Evolutionary conservation across 352 stramenopile species (phyloP).

Genomic region (Phytopythium kandeliae): DNA sequence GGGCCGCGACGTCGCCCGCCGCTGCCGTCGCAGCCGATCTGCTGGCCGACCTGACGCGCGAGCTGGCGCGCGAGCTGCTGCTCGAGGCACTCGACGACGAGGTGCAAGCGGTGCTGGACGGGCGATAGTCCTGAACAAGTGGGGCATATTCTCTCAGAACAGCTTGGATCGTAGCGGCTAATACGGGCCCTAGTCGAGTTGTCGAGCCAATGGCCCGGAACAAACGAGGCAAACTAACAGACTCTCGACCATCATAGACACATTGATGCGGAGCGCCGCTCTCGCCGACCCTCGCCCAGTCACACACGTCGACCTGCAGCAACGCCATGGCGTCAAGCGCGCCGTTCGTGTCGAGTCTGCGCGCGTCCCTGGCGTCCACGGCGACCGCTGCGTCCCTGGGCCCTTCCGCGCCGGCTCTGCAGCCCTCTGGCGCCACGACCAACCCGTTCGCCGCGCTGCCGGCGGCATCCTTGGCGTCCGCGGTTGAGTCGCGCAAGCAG

Average conservation of each 20-base stretch:
- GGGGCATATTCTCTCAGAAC: no score
- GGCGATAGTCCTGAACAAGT: no score
- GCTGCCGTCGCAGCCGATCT: constrained; percentile 26
- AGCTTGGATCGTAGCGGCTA: no score
- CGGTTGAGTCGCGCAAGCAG: constrained; percentile 10
- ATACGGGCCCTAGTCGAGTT: no score
- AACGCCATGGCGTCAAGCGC: constrained; percentile 10
- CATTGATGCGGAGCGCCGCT: no score
- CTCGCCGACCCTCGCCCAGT: no score
- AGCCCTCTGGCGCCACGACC: constrained; percentile 3
- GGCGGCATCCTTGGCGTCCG: constrained; percentile 6
- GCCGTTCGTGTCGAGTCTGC: constrained; percentile 40
- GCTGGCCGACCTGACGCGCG: constrained; percentile 24
- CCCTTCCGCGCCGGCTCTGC: background rate
- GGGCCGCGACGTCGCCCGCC: constrained; percentile 12
- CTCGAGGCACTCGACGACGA: constrained; percentile 13
- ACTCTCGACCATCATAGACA: no score
- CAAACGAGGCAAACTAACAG: no score
- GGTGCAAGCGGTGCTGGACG: background rate
- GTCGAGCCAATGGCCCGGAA: no score
- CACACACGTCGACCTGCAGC: no score
- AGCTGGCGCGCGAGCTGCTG: constrained; percentile 26
- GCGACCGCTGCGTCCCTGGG: constrained; percentile 15
- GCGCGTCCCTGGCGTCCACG: constrained; percentile 17
- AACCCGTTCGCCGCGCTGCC: constrained; percentile 18